These are phyloP conservation scores for Trametes cingulata DNA, from an alignment of 768 basidiomycete genomes.

Conservation along the genomic window DNA sequence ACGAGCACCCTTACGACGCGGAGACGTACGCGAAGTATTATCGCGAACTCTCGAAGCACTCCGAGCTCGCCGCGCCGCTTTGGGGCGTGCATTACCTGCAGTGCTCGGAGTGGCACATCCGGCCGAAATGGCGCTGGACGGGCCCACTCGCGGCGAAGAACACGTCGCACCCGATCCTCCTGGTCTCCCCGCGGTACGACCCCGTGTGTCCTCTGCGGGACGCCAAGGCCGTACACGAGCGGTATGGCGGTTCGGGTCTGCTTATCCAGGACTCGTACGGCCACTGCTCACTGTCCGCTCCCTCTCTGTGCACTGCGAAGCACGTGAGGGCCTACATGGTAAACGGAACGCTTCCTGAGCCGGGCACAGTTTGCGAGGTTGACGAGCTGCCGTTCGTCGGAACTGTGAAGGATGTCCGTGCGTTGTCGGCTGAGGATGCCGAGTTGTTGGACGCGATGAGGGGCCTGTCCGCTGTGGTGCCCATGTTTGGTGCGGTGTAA, in stretches of 20 bases:
- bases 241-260: constrained; percentile 13
- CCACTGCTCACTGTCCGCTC: constrained; percentile 1
- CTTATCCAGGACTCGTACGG: constrained; percentile 16
- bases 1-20: constrained; percentile 9
- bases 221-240: constrained; percentile 1
- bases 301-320: neutral
- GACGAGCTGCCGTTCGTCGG: neutral
- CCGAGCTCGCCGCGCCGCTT: constrained; percentile 6
- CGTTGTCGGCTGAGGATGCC: constrained; percentile 1
- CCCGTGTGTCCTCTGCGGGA: constrained; percentile 12
- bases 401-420: neutral
- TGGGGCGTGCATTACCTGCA: neutral
- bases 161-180: constrained; percentile 4
- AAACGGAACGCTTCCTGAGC: constrained; percentile 3
- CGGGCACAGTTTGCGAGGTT: constrained; percentile 1
- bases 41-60: too few species aligned
- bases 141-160: constrained; percentile 11
- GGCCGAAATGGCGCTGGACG: constrained; percentile 5
- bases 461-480: constrained; percentile 6
- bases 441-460: constrained; percentile 2
- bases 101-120: constrained; percentile 10
- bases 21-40: neutral
- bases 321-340: neutral
- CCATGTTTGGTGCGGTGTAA: neutral
- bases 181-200: constrained; percentile 6